A percentile compares a stretch with the other conserved stretches of the same genome.
These are phyloP conservation scores for Rhododendron griersonianum DNA, from an alignment of 148 eudicot genomes.

Conservation along the genomic window DNA sequence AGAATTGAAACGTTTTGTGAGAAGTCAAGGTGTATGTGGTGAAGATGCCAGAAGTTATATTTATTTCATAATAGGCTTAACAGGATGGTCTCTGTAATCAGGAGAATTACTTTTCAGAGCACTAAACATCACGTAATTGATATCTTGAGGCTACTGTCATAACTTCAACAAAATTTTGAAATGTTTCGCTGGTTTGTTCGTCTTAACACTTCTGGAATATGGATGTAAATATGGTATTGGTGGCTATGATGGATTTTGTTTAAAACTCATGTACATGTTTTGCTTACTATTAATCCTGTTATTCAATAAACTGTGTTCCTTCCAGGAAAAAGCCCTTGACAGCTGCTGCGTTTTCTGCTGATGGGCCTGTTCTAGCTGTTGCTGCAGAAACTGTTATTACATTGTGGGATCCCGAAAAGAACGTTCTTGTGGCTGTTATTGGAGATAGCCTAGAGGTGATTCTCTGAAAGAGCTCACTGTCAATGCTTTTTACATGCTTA, in stretches of 20 bases:
- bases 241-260: background rate
- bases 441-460: slow-evolving; percentile 68
- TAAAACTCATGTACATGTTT: background rate
- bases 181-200: background rate
- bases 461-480: background rate
- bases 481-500: background rate
- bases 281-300: background rate
- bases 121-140: background rate
- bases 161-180: background rate
- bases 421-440: slow-evolving; percentile 75
- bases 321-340: slow-evolving; percentile 85
- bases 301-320: background rate
- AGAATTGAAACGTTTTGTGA: too few relatives aligned
- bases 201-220: background rate
- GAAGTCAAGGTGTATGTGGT: background rate
- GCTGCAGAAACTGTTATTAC: slow-evolving; percentile 90
- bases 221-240: background rate
- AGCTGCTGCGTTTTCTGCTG: slow-evolving; percentile 79
- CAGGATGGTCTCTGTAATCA: background rate
- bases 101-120: background rate
- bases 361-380: slow-evolving; percentile 90
- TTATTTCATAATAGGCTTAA: background rate
- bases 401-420: slow-evolving; percentile 87
- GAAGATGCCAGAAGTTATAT: too few relatives aligned
- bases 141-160: background rate